phyloP scores from a whole-genome alignment of 1,284 basidiomycete genomes.

The Rhodotorula sp. region DNA sequence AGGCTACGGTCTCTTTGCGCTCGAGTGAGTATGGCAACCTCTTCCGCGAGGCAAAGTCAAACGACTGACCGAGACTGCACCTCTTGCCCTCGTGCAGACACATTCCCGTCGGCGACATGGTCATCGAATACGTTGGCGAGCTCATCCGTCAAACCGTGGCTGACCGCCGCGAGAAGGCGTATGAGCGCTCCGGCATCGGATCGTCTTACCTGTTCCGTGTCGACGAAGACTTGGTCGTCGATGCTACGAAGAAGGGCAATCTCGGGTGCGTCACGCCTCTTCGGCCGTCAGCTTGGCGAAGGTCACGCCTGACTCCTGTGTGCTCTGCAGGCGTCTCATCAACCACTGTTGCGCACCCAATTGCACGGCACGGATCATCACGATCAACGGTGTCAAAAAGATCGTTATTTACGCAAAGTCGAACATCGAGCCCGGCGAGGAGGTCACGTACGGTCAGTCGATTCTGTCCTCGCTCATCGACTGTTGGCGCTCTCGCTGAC shows the following conservation, averaged over 20 bases:
- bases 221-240: constrained; percentile 62
- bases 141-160: constrained; percentile 92
- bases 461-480: not conserved
- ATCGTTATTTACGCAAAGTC: constrained; percentile 98
- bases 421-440: constrained; percentile 87
- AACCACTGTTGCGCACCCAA: constrained; percentile 98
- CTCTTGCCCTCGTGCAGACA: constrained; percentile 48
- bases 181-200: constrained; percentile 92
- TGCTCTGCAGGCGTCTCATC: constrained; percentile 69
- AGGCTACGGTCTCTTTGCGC: constrained; percentile 94
- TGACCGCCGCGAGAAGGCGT: constrained; percentile 93
- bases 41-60: not conserved
- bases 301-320: not conserved
- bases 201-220: constrained; percentile 81
- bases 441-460: constrained; percentile 81
- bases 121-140: constrained; percentile 99
- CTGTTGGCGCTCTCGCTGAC: too few relatives aligned
- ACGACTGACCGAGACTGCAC: too few relatives aligned
- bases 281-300: not conserved
- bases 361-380: constrained; percentile 97
- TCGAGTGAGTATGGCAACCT: constrained; percentile 58
- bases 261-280: constrained; percentile 67
- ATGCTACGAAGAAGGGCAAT: constrained; percentile 98
- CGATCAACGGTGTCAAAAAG: constrained; percentile 96
- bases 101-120: constrained; percentile 94